Evolutionary conservation across 2,329 filamentous ascomycete genomes (phyloP).

Genomic region (Corniculantispora saksenae): DNA sequence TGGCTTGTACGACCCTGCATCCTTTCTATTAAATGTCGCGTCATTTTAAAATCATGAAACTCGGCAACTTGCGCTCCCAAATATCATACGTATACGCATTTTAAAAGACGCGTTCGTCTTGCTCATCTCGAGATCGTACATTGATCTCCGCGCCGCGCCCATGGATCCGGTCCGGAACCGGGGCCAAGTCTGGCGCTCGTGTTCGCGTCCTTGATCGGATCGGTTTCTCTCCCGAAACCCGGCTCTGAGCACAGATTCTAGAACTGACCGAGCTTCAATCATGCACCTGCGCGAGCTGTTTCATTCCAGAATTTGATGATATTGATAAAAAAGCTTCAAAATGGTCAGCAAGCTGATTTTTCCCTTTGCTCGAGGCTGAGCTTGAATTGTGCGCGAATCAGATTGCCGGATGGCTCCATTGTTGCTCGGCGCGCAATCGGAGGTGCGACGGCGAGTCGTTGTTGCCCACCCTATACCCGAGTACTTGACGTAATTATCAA

Average conservation of each 20-base stretch:
- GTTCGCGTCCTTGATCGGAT: conserved; percentile 14
- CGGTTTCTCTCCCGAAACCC: neutral
- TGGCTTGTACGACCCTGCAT: too few relatives aligned
- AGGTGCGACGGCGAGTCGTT: neutral
- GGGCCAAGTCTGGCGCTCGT: neutral
- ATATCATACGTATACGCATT: neutral
- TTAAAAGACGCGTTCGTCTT: neutral
- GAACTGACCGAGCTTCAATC: neutral
- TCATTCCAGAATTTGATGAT: too few relatives aligned
- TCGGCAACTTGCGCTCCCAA: neutral
- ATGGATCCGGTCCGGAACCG: neutral
- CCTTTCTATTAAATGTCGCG: neutral
- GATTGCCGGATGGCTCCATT: too few relatives aligned
- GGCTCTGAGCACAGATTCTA: too few relatives aligned
- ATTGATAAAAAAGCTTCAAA: too few relatives aligned
- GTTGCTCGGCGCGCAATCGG: conserved; percentile 8
- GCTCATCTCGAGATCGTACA: neutral
- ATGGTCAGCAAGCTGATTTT: too few relatives aligned
- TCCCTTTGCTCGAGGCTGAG: too few relatives aligned
- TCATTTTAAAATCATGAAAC: too few relatives aligned
- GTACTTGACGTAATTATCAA: neutral
- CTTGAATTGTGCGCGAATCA: too few relatives aligned
- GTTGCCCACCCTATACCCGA: conserved; percentile 6
- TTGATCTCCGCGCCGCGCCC: neutral
- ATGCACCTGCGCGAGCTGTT: too few relatives aligned